A percentile compares a stretch with the other conserved stretches of the same genome.
phyloP scores from a whole-genome alignment of 1,284 basidiomycete genomes.

The Ceratobasidium sp. region DNA sequence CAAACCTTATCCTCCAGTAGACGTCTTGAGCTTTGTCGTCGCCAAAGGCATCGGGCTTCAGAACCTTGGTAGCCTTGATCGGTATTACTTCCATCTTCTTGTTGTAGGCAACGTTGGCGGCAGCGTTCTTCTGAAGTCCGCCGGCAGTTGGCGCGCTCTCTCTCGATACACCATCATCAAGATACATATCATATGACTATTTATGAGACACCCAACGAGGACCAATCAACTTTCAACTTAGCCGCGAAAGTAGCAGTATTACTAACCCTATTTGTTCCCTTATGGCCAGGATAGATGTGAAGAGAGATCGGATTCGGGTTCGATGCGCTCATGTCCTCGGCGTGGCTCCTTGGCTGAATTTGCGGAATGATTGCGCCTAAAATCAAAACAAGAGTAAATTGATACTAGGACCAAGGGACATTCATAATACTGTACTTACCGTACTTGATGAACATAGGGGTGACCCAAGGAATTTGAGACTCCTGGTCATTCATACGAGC shows the following conservation, averaged over 20 bases:
- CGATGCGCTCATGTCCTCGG: conserved; percentile 16
- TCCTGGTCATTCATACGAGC: not conserved
- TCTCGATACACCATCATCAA: conserved; percentile 43
- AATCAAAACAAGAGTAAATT: not conserved
- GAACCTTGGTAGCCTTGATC: not conserved
- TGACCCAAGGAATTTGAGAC: conserved; percentile 21
- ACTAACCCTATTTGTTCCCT: conserved; percentile 10
- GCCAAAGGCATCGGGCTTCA: conserved; percentile 2
- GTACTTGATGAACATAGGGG: conserved; percentile 43
- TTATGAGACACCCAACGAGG: not conserved
- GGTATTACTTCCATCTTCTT: too few species aligned
- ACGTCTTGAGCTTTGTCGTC: conserved; percentile 16
- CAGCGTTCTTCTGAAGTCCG: not conserved
- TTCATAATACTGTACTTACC: conserved; percentile 5
- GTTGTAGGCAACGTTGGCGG: not conserved
- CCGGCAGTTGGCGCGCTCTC: conserved; percentile 31
- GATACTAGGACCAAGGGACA: not conserved
- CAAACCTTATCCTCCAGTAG: conserved; percentile 28
- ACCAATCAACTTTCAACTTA: not conserved
- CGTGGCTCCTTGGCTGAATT: conserved; percentile 41
- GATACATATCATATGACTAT: conserved; percentile 42
- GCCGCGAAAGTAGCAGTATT: too few species aligned
- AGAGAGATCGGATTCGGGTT: conserved; percentile 26
- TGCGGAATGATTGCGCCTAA: conserved; percentile 44
- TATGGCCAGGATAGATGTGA: conserved; percentile 42